These are phyloP conservation scores for Paecilomyces variotii DNA, from an alignment of 2,329 filamentous ascomycete genomes.

Conservation along the genomic window DNA sequence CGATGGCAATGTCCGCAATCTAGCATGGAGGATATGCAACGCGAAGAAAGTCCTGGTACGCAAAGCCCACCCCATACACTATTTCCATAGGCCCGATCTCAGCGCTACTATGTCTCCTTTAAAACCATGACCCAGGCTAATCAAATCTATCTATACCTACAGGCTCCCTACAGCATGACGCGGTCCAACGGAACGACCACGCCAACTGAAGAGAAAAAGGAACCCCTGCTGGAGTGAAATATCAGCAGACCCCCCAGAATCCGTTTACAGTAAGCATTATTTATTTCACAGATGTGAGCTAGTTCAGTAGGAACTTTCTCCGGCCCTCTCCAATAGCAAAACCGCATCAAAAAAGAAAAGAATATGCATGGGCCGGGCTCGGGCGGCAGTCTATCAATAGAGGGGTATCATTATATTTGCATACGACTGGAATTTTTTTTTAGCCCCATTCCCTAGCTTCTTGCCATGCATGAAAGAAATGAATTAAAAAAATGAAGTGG, in stretches of 20 bases:
- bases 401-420: background rate
- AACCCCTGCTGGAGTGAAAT: conserved; percentile 5
- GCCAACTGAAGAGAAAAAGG: conserved; percentile 36
- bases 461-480: background rate
- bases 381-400: background rate
- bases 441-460: background rate
- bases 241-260: background rate
- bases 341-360: background rate
- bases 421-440: background rate
- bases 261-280: background rate
- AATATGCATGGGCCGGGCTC: background rate
- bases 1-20: conserved; percentile 80
- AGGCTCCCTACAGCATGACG: conserved; percentile 68
- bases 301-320: background rate
- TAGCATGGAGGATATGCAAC: conserved; percentile 92
- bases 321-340: background rate
- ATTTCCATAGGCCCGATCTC: background rate
- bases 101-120: background rate
- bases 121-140: background rate
- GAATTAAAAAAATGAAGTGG: background rate
- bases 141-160: background rate
- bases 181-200: conserved; percentile 55
- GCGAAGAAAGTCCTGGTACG: conserved; percentile 89
- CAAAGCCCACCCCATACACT: conserved; percentile 17
- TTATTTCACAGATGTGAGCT: background rate